phyloP scores from a whole-genome alignment of 2,329 filamentous ascomycete species.

The Zopfia rhizophila region DNA sequence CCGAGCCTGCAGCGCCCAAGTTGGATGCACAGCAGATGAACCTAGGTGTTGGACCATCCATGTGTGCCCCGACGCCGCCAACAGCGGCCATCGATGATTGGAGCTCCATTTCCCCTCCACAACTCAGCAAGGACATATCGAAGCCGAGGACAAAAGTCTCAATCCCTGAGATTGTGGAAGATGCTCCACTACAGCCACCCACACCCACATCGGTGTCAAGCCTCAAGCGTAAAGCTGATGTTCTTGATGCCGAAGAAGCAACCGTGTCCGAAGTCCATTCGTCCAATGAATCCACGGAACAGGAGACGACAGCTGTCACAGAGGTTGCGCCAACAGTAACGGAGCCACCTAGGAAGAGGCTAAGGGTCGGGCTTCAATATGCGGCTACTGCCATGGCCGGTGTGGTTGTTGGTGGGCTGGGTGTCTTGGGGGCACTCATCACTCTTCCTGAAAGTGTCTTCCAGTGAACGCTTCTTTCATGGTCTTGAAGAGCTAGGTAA shows the following conservation, averaged over 20 bases:
- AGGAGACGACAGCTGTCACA: neutral
- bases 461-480: too few relatives aligned
- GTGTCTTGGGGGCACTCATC: neutral
- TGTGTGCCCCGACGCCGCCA: constrained; percentile 34
- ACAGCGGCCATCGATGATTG: constrained; percentile 9
- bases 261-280: neutral
- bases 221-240: constrained; percentile 47
- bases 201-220: constrained; percentile 40
- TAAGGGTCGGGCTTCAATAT: neutral
- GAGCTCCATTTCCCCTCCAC: constrained; percentile 18
- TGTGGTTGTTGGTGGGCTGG: neutral
- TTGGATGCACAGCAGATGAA: constrained; percentile 11
- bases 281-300: neutral
- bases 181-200: constrained; percentile 35
- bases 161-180: constrained; percentile 45
- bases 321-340: too few relatives aligned
- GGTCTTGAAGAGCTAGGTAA: too few relatives aligned
- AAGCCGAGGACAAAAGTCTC: constrained; percentile 37
- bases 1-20: neutral
- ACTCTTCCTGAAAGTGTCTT: neutral
- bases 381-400: neutral
- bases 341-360: neutral
- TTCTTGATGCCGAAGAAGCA: constrained; percentile 25
- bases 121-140: neutral
- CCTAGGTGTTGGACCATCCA: constrained; percentile 18